Conservation (phyloP, 1,284 basidiomycete genomes). For the Heterobasidion irregulare region DNA sequence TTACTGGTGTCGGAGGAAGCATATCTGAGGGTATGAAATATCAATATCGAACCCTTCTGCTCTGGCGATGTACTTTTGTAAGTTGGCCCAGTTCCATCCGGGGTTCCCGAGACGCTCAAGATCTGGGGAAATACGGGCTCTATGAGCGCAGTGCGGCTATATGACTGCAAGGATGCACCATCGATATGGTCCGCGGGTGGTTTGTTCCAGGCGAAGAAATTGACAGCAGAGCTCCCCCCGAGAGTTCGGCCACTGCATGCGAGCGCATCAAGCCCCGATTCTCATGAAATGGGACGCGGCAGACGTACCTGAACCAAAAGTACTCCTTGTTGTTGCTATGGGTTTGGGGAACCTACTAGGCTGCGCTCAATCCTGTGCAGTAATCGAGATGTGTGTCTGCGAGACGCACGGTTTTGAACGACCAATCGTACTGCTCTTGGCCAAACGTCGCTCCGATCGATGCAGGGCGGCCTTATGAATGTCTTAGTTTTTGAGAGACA, state of each 20-base stretch:
- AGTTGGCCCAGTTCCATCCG: slow-evolving; percentile 1
- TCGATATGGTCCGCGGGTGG: slow-evolving; percentile 20
- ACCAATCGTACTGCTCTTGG: slow-evolving; percentile 21
- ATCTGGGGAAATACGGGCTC: neutral
- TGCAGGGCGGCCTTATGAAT: neutral
- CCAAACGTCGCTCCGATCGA: slow-evolving; percentile 11
- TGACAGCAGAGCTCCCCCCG: slow-evolving; percentile 20
- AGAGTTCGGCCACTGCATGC: slow-evolving; percentile 17
- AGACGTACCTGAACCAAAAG: slow-evolving; percentile 12
- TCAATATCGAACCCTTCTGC: neutral
- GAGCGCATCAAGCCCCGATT: neutral
- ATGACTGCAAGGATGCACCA: slow-evolving; percentile 3
- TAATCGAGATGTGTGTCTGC: neutral
- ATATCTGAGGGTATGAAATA: neutral
- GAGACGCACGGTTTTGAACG: slow-evolving; percentile 18
- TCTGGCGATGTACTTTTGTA: neutral
- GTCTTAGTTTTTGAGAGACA: neutral
- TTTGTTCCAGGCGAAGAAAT: slow-evolving; percentile 16
- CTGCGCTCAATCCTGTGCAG: neutral
- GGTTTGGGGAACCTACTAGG: slow-evolving; percentile 11
- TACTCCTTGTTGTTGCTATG: slow-evolving; percentile 7
- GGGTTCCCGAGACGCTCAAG: slow-evolving; percentile 4
- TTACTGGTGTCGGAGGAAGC: neutral
- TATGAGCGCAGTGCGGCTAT: neutral
- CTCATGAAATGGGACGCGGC: too few species aligned